Evolutionary conservation across 768 basidiomycete genomes (phyloP).

Genomic region (Leucocoprinus sp.): DNA sequence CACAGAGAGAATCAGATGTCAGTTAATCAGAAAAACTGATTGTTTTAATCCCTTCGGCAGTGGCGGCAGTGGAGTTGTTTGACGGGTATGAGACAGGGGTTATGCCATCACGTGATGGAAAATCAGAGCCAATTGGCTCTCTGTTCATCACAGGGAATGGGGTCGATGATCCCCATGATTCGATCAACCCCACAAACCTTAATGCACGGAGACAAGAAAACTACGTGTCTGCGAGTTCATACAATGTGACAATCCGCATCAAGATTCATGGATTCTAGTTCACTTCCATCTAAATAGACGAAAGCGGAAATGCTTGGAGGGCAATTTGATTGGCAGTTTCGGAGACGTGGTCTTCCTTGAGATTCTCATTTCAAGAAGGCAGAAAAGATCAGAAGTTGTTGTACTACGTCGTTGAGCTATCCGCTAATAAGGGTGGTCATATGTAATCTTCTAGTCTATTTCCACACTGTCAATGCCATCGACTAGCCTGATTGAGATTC

Average conservation of each 20-base stretch:
- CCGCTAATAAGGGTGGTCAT: slow-evolving; percentile 41
- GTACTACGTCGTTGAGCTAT: slow-evolving; percentile 52
- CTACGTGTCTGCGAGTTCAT: slow-evolving; percentile 66
- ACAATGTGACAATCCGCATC: slow-evolving; percentile 30
- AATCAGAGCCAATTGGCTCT: no score
- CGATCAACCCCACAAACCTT: slow-evolving; percentile 82
- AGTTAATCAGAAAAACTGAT: no score
- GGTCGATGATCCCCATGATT: slow-evolving; percentile 59
- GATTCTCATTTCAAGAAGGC: slow-evolving; percentile 16
- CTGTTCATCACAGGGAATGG: slow-evolving; percentile 57
- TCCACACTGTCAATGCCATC: slow-evolving; percentile 62
- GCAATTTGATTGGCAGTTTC: slow-evolving; percentile 41
- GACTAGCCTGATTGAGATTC: slow-evolving; percentile 55
- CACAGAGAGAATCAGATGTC: no score
- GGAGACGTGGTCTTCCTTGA: slow-evolving; percentile 43
- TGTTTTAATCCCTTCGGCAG: no score
- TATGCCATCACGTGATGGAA: neutral
- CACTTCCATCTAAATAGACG: slow-evolving; percentile 87
- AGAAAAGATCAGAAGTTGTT: slow-evolving; percentile 47
- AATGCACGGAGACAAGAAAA: slow-evolving; percentile 73
- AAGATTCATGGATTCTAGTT: slow-evolving; percentile 68
- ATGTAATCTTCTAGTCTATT: slow-evolving; percentile 61
- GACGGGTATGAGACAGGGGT: no score
- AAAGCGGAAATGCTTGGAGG: slow-evolving; percentile 44
- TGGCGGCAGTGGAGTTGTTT: no score